Evolutionary conservation across 73 alveolate genomes (phyloP).

Genomic region (Uronychia binucleata): DNA sequence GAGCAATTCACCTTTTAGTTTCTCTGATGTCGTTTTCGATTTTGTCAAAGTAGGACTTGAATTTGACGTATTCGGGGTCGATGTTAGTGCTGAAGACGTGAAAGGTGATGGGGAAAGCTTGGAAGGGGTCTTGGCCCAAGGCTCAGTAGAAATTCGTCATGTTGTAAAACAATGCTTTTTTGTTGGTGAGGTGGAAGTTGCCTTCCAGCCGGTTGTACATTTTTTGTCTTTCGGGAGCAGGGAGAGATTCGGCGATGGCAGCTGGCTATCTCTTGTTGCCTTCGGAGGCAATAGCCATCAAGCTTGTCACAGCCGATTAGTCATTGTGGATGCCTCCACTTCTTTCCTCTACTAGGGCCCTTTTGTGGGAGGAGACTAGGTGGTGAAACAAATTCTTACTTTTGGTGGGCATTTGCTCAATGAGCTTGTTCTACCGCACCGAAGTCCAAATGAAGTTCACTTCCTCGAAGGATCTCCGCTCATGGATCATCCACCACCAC

Average conservation of each 20-base stretch:
- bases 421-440: conserved; percentile 43
- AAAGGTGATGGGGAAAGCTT: conserved; percentile 50
- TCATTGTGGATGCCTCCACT: background rate
- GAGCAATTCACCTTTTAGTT: background rate
- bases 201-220: conserved; percentile 28
- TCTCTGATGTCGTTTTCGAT: background rate
- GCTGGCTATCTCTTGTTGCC: background rate
- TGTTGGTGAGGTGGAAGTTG: conserved; percentile 27
- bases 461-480: conserved; percentile 52
- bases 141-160: conserved; percentile 36
- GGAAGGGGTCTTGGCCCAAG: conserved; percentile 31
- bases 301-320: background rate
- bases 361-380: background rate
- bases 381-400: background rate
- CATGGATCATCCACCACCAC: conserved; percentile 69
- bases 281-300: background rate
- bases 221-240: background rate
- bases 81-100: conserved; percentile 33
- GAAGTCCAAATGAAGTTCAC: conserved; percentile 84
- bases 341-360: background rate
- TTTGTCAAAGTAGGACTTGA: conserved; percentile 13
- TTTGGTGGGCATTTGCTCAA: background rate
- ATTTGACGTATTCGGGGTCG: conserved; percentile 45
- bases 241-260: background rate
- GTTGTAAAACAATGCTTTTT: conserved; percentile 49